Conservation (phyloP, 2,329 filamentous ascomycete species). For the Aspergillus glaucus region DNA sequence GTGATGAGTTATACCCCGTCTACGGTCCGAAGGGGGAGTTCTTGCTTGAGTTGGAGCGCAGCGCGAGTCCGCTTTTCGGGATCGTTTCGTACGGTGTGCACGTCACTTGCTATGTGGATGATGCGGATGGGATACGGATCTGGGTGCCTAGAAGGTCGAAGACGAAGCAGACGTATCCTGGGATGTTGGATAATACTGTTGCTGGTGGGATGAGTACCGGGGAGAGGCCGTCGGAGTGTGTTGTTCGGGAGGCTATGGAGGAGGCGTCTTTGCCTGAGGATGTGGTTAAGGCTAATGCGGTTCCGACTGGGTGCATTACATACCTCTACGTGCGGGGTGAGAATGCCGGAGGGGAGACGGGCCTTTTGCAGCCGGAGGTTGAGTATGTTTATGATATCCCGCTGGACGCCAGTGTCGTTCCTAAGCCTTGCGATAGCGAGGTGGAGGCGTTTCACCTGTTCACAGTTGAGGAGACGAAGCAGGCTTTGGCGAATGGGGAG, state of each 20-base stretch:
- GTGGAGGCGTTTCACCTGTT: conserved; percentile 78
- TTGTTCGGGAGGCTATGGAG: conserved; percentile 80
- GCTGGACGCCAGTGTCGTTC: conserved; percentile 61
- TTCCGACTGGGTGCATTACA: conserved; percentile 63
- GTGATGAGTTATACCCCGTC: conserved; percentile 72
- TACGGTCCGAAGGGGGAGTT: conserved; percentile 55
- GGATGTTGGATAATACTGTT: conserved; percentile 93
- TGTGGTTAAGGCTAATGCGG: conserved; percentile 57
- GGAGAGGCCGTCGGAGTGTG: conserved; percentile 71
- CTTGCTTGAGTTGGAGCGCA: conserved; percentile 71
- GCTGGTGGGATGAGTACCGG: conserved; percentile 78
- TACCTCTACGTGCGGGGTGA: conserved; percentile 78
- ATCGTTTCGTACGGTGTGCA: conserved; percentile 74
- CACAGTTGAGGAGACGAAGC: conserved; percentile 68
- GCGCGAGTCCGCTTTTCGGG: conserved; percentile 67
- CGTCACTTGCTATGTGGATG: conserved; percentile 65
- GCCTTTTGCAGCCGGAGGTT: conserved; percentile 80
- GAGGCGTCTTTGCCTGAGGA: conserved; percentile 74
- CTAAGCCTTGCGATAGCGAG: conserved; percentile 77
- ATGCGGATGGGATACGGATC: conserved; percentile 58
- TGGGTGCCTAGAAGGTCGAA: conserved; percentile 76
- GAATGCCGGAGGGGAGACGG: conserved; percentile 70
- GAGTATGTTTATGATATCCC: conserved; percentile 90
- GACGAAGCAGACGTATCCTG: conserved; percentile 77
- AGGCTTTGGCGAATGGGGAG: conserved; percentile 61